A percentile compares a stretch with the other conserved stretches of the same genome.
These are phyloP conservation scores for Scedosporium boydii DNA, from an alignment of 2,329 filamentous ascomycete species.

Conservation along the genomic window DNA sequence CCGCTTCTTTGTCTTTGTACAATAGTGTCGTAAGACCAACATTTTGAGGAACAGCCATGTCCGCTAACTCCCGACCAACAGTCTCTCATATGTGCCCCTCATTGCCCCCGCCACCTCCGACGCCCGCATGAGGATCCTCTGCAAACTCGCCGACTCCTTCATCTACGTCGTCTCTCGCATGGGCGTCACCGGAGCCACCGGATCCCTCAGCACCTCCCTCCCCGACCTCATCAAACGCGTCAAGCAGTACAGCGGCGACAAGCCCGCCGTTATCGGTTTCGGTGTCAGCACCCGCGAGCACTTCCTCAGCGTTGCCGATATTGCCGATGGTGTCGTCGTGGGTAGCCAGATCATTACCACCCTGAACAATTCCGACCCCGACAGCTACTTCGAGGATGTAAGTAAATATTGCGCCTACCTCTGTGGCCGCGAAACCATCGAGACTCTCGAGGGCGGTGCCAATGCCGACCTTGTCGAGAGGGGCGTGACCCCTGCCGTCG, in stretches of 20 bases:
- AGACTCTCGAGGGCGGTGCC: slow-evolving; percentile 10
- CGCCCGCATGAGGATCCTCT: slow-evolving; percentile 86
- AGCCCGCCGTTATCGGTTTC: slow-evolving; percentile 87
- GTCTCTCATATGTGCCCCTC: slow-evolving; percentile 90
- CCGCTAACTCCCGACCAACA: slow-evolving; percentile 18
- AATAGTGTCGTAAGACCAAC: not conserved
- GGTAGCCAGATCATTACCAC: slow-evolving; percentile 90
- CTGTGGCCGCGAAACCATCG: slow-evolving; percentile 32
- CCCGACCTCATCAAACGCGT: slow-evolving; percentile 76
- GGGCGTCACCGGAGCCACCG: slow-evolving; percentile 89
- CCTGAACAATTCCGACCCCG: slow-evolving; percentile 57
- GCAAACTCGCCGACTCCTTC: slow-evolving; percentile 94
- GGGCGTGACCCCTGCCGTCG: slow-evolving; percentile 33
- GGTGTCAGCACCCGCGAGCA: slow-evolving; percentile 94
- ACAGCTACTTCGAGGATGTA: slow-evolving; percentile 54
- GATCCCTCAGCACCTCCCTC: slow-evolving; percentile 70
- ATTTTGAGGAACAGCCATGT: not conserved
- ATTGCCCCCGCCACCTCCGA: slow-evolving; percentile 93
- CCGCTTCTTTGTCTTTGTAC: not conserved
- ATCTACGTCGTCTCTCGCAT: slow-evolving; percentile 97
- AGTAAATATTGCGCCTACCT: slow-evolving; percentile 77
- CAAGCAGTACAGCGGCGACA: slow-evolving; percentile 84
- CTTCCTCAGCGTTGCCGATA: slow-evolving; percentile 72
- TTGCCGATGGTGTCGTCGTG: slow-evolving; percentile 92
- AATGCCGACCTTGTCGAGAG: slow-evolving; percentile 50